Percentiles rank a stretch among this genome's conserved stretches.
Conservation (phyloP, 2,329 filamentous ascomycete species). For the Lomentospora prolificans region DNA sequence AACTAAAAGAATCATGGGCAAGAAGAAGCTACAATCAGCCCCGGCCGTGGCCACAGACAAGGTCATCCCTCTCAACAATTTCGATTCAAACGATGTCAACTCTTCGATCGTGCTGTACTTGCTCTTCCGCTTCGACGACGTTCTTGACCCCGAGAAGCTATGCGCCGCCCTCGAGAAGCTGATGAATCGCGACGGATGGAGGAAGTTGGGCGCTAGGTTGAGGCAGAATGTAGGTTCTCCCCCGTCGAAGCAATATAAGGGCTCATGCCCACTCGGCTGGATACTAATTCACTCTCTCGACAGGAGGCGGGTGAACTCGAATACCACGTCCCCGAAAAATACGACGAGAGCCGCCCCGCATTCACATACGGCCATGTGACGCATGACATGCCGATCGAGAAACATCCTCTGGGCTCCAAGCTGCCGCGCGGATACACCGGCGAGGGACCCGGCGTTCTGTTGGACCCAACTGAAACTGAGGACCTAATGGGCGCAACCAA, state of each 20-base stretch:
- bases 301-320: slow-evolving; percentile 19
- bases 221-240: not conserved
- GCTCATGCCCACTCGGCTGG: slow-evolving; percentile 15
- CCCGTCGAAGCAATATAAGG: not conserved
- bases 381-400: slow-evolving; percentile 24
- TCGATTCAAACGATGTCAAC: slow-evolving; percentile 15
- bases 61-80: slow-evolving; percentile 17
- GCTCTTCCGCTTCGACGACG: slow-evolving; percentile 29
- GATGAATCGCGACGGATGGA: not conserved
- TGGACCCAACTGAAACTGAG: not conserved
- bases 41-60: slow-evolving; percentile 7
- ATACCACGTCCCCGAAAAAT: slow-evolving; percentile 21
- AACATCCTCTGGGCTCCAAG: slow-evolving; percentile 27
- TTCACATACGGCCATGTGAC: slow-evolving; percentile 28
- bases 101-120: slow-evolving; percentile 16
- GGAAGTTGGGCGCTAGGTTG: not conserved
- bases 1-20: not conserved
- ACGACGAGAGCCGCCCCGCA: slow-evolving; percentile 23
- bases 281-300: not conserved
- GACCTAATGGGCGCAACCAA: not conserved
- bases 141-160: slow-evolving; percentile 22
- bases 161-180: not conserved
- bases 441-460: not conserved
- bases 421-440: not conserved
- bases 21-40: not conserved